Percentiles rank a stretch among this genome's conserved stretches.
phyloP scores from a whole-genome alignment of 192 early-diverging fungal species.

The Coemansia sp. region DNA sequence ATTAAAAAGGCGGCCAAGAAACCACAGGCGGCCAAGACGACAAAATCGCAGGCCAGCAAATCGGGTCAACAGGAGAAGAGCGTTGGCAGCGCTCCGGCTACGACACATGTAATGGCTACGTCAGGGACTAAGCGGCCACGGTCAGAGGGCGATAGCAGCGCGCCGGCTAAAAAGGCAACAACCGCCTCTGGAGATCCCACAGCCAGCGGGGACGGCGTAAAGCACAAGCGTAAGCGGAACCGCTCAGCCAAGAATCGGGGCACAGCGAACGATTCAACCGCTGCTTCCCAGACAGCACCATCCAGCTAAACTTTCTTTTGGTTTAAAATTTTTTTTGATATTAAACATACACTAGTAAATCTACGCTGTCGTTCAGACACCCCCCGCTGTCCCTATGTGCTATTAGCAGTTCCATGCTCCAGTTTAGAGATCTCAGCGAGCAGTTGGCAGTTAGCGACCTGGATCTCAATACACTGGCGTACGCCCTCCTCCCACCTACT shows the following conservation, averaged over 20 bases:
- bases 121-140: constrained; percentile 18
- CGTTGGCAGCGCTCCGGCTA: not conserved
- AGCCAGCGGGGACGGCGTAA: not conserved
- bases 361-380: not conserved
- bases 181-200: not conserved
- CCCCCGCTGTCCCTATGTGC: not conserved
- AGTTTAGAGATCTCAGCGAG: constrained; percentile 23
- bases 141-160: constrained; percentile 4
- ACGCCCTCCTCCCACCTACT: constrained; percentile 41
- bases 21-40: not conserved
- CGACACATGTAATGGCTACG: not conserved
- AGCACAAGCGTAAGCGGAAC: constrained; percentile 31
- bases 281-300: not conserved
- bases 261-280: not conserved
- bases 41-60: not conserved
- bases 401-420: constrained; percentile 1
- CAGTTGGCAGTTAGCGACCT: constrained; percentile 37
- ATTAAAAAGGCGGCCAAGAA: constrained; percentile 67
- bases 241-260: constrained; percentile 10
- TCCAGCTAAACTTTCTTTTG: not conserved
- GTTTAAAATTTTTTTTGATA: not conserved
- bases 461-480: constrained; percentile 46
- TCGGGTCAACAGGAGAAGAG: not conserved
- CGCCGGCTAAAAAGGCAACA: not conserved
- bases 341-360: not conserved